Percentiles rank a stretch among this genome's conserved stretches.
Conservation (phyloP, 176 grass and related monocot genomes). For the Oryza glumipatula region DNA sequence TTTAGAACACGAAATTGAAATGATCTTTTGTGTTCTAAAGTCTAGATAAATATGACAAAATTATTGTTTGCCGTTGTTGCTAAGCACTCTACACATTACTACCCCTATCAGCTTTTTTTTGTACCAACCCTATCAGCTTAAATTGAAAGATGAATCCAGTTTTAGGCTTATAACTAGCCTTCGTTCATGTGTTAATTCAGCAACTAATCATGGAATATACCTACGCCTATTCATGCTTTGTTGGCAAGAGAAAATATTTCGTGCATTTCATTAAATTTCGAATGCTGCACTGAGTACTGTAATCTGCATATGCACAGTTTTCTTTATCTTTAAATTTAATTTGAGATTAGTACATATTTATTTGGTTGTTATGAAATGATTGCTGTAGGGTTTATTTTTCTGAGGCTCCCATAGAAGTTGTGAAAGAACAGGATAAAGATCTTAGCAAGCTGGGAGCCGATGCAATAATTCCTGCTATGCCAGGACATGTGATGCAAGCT, state of each 20-base stretch:
- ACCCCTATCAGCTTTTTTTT: not conserved
- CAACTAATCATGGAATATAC: slow-evolving; percentile 6
- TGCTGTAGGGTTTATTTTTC: slow-evolving; percentile 59
- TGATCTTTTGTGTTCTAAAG: not conserved
- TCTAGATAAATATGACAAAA: not conserved
- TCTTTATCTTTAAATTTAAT: not conserved
- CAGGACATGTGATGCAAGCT: slow-evolving; percentile 65
- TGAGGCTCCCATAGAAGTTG: slow-evolving; percentile 32
- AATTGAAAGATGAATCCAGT: not conserved
- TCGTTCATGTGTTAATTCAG: not conserved
- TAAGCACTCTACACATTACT: not conserved
- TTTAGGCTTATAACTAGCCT: not conserved
- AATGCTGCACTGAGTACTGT: not conserved
- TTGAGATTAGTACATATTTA: not conserved
- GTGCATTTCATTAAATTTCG: not conserved
- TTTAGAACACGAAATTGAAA: not conserved
- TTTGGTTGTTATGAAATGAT: slow-evolving; percentile 1
- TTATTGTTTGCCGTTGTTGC: not conserved
- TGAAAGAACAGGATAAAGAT: slow-evolving; percentile 41
- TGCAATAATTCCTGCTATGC: slow-evolving; percentile 62
- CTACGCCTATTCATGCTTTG: not conserved
- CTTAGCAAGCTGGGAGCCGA: slow-evolving; percentile 39
- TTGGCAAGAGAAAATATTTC: not conserved
- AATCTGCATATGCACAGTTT: not conserved
- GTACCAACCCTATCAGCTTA: not conserved